phyloP scores from a whole-genome alignment of 2,329 filamentous ascomycete genomes.

The Ophiocordyceps unilateralis region DNA sequence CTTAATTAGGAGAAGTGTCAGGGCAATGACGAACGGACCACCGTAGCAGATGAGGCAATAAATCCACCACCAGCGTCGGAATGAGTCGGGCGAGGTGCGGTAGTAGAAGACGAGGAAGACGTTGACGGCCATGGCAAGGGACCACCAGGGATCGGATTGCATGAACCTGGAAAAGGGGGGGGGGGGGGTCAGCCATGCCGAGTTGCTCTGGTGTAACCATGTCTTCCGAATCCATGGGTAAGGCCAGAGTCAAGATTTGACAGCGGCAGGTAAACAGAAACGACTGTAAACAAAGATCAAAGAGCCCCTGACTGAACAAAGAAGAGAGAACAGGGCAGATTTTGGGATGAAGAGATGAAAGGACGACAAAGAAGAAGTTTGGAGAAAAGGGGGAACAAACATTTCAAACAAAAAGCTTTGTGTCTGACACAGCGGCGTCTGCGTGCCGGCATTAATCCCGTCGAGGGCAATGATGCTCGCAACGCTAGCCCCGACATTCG shows the following conservation, averaged over 20 bases:
- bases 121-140: slow-evolving; percentile 67
- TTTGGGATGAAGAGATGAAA: not conserved
- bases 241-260: no score
- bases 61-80: slow-evolving; percentile 53
- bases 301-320: not conserved
- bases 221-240: slow-evolving; percentile 14
- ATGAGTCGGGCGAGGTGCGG: slow-evolving; percentile 45
- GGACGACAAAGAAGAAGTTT: not conserved
- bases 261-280: no score
- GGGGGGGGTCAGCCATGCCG: no score
- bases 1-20: slow-evolving; percentile 44
- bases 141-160: slow-evolving; percentile 62
- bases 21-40: slow-evolving; percentile 47
- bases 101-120: slow-evolving; percentile 55
- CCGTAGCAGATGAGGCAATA: slow-evolving; percentile 59
- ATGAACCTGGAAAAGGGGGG: slow-evolving; percentile 56
- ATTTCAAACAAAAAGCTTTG: slow-evolving; percentile 50
- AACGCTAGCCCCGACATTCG: slow-evolving; percentile 39
- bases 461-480: slow-evolving; percentile 57
- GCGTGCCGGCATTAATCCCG: slow-evolving; percentile 36
- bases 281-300: no score
- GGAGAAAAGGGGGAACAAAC: slow-evolving; percentile 36
- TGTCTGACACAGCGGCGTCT: slow-evolving; percentile 41
- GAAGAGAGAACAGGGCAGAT: not conserved
- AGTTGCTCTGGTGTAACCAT: slow-evolving; percentile 4